phyloP scores from a whole-genome alignment of 805 yeast genomes.

The Myxozyma udenii region DNA sequence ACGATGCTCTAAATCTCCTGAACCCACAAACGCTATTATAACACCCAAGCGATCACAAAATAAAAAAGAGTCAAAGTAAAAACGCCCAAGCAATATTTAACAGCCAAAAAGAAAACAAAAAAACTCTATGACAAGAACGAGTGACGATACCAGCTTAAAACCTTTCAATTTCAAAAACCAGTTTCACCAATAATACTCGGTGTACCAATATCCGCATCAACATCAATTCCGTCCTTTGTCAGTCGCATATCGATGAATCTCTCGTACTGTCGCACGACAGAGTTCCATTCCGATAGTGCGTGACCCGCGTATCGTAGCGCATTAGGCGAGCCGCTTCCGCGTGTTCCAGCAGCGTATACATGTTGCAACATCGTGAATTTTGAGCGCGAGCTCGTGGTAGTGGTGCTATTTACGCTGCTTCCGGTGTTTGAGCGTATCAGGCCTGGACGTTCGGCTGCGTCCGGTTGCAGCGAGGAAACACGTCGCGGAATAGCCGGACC shows the following conservation, averaged over 20 bases:
- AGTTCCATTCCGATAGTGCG: slow-evolving; percentile 43
- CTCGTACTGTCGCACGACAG: slow-evolving; percentile 39
- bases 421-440: background rate
- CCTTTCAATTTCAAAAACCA: too few species aligned
- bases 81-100: too few species aligned
- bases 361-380: background rate
- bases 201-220: slow-evolving; percentile 36
- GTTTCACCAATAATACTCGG: slow-evolving; percentile 41
- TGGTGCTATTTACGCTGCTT: background rate
- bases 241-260: slow-evolving; percentile 37
- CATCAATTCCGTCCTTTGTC: slow-evolving; percentile 31
- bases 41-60: too few species aligned
- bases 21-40: too few species aligned
- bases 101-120: too few species aligned
- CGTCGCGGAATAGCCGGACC: background rate
- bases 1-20: too few species aligned
- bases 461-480: background rate
- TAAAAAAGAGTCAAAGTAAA: too few species aligned
- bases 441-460: background rate
- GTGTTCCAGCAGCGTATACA: background rate
- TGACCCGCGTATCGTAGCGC: slow-evolving; percentile 38
- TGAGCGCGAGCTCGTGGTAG: background rate
- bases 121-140: too few species aligned
- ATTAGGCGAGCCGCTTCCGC: background rate
- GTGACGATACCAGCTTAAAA: too few species aligned